phyloP scores from a whole-genome alignment of 2,329 filamentous ascomycete genomes.

The Trichophyton schoenleinii region DNA sequence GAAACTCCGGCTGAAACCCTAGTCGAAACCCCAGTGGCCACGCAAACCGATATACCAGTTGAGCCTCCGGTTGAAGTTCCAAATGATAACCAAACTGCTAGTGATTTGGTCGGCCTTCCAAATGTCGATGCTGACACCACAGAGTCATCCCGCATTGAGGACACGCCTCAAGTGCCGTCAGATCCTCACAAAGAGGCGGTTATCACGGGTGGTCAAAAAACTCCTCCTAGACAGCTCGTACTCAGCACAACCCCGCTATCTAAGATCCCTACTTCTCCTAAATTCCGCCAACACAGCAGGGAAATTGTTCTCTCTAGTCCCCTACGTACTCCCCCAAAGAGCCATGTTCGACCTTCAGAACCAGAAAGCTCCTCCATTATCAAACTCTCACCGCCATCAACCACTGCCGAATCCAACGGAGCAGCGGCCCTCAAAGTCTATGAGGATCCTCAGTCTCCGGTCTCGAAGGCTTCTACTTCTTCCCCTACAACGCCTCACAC shows the following conservation, averaged over 20 bases:
- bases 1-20: not conserved
- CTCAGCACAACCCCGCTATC: constrained; percentile 18
- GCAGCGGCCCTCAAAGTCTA: constrained; percentile 33
- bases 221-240: constrained; percentile 6
- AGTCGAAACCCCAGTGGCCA: not conserved
- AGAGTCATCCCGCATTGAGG: not conserved
- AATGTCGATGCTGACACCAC: not conserved
- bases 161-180: not conserved
- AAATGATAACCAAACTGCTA: not conserved
- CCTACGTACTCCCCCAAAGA: not conserved
- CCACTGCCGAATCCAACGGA: not conserved
- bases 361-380: not conserved
- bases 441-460: constrained; percentile 38
- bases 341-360: not conserved
- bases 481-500: constrained; percentile 12
- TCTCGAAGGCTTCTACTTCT: constrained; percentile 15
- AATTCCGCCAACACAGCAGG: not conserved
- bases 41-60: not conserved
- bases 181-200: not conserved
- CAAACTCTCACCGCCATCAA: not conserved
- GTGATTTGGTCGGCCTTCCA: not conserved
- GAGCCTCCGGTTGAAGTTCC: not conserved
- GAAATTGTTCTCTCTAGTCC: not conserved
- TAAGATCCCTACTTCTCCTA: not conserved
- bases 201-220: not conserved